Conservation (phyloP, 1,139 yeast genomes). For the Candida pseudocylindracea region DNA sequence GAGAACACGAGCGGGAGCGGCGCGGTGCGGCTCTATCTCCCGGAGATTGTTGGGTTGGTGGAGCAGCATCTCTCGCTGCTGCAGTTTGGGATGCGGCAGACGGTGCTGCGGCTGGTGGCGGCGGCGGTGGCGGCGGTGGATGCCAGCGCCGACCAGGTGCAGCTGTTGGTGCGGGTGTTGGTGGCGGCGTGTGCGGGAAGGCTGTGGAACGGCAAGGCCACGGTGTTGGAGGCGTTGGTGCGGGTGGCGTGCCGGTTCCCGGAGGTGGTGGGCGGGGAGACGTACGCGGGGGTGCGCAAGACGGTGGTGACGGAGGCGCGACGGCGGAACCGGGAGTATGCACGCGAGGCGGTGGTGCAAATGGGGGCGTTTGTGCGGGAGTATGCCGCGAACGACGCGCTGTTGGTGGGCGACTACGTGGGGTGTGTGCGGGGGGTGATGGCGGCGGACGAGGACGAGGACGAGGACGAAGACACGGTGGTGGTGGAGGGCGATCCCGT, state of each 20-base stretch:
- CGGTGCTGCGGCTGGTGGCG: conserved; percentile 50
- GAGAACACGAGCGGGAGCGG: conserved; percentile 57
- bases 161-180: conserved; percentile 27
- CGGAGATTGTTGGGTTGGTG: conserved; percentile 42
- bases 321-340: conserved; percentile 47
- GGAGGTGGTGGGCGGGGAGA: conserved; percentile 8
- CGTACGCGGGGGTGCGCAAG: conserved; percentile 14
- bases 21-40: conserved; percentile 45
- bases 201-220: conserved; percentile 79
- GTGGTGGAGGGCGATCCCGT: too few relatives aligned
- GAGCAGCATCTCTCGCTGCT: conserved; percentile 28
- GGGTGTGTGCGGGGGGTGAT: too few relatives aligned
- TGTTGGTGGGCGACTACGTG: too few relatives aligned
- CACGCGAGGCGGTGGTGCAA: conserved; percentile 23
- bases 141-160: conserved; percentile 3
- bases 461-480: too few relatives aligned
- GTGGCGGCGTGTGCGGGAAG: conserved; percentile 52
- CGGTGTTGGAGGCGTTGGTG: conserved; percentile 48
- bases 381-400: conserved; percentile 6
- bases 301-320: conserved; percentile 37
- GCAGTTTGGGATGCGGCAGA: conserved; percentile 43
- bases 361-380: conserved; percentile 23
- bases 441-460: too few relatives aligned
- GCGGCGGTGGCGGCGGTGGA: conserved; percentile 13
- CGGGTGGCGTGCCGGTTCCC: conserved; percentile 26